Evolutionary conservation across 2,329 filamentous ascomycete genomes (phyloP).

Genomic region (Fusarium redolens): DNA sequence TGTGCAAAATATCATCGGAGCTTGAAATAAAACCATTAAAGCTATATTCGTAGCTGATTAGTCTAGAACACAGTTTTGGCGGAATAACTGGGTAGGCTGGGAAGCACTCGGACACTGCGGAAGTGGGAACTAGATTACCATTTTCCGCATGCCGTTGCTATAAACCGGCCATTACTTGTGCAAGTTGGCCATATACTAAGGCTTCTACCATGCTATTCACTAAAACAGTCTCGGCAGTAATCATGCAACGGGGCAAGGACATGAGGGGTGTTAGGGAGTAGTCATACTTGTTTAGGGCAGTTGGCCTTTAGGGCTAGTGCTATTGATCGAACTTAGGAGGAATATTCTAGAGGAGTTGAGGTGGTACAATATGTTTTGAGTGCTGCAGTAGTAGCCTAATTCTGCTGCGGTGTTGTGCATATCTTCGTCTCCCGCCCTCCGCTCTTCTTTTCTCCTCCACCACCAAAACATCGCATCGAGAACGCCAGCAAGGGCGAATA

Average conservation of each 20-base stretch:
- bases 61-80: neutral
- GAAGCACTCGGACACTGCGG: neutral
- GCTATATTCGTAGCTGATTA: fast-evolving
- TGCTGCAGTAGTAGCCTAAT: slow-evolving; percentile 2
- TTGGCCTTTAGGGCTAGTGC: neutral
- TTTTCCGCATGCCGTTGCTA: neutral
- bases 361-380: neutral
- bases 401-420: neutral
- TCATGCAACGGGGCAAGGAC: neutral
- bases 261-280: neutral
- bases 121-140: neutral
- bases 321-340: neutral
- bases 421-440: slow-evolving; percentile 1
- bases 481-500: neutral
- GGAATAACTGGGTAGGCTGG: neutral
- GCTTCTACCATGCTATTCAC: neutral
- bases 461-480: neutral
- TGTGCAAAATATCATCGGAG: neutral
- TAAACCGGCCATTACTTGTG: neutral
- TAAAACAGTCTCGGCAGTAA: neutral
- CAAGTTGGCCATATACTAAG: neutral
- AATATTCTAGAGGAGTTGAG: neutral
- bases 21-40: fast-evolving
- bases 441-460: neutral
- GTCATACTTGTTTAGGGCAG: neutral